phyloP scores from a whole-genome alignment of 805 yeast genomes.

The Ogataea naganishii region DNA sequence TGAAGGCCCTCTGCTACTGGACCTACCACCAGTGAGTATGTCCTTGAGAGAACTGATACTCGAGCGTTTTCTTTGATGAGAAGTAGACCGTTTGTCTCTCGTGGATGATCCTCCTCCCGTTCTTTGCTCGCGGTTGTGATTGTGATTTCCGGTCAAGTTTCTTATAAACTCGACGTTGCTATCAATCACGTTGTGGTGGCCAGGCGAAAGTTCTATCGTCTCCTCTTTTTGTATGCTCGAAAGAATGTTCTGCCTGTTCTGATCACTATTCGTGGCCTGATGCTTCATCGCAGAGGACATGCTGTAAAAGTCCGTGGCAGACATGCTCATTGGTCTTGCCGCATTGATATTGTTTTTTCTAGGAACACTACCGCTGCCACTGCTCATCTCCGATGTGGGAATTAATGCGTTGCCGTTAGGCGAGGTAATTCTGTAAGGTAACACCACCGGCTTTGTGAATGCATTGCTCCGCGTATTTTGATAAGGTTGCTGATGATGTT shows the following conservation, averaged over 20 bases:
- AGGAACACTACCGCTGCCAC: constrained; percentile 1
- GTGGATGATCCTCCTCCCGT: too few species aligned
- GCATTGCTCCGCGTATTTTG: too few species aligned
- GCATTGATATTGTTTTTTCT: background rate
- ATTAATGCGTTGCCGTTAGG: too few species aligned
- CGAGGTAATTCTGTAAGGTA: too few species aligned
- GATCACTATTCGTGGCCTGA: constrained; percentile 9
- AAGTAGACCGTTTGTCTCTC: too few species aligned
- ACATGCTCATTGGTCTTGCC: constrained; percentile 28
- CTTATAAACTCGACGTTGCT: constrained; percentile 31
- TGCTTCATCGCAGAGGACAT: too few species aligned
- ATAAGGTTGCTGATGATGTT: too few species aligned
- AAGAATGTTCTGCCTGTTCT: constrained; percentile 15
- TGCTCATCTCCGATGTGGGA: constrained; percentile 2
- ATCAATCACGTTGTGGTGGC: constrained; percentile 18
- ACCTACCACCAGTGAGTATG: constrained; percentile 25
- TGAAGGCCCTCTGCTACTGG: too few species aligned
- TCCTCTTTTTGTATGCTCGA: constrained; percentile 23
- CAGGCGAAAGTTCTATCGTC: constrained; percentile 23
- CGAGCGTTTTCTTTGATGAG: constrained; percentile 19
- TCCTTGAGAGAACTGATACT: constrained; percentile 27
- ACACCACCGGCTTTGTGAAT: too few species aligned
- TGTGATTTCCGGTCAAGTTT: constrained; percentile 26
- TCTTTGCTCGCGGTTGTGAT: constrained; percentile 17
- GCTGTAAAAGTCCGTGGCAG: constrained; percentile 16